A percentile compares a stretch with the other conserved stretches of the same genome.
Evolutionary conservation across 1,284 basidiomycete species (phyloP).

Genomic region (Acaromyces ingoldii): DNA sequence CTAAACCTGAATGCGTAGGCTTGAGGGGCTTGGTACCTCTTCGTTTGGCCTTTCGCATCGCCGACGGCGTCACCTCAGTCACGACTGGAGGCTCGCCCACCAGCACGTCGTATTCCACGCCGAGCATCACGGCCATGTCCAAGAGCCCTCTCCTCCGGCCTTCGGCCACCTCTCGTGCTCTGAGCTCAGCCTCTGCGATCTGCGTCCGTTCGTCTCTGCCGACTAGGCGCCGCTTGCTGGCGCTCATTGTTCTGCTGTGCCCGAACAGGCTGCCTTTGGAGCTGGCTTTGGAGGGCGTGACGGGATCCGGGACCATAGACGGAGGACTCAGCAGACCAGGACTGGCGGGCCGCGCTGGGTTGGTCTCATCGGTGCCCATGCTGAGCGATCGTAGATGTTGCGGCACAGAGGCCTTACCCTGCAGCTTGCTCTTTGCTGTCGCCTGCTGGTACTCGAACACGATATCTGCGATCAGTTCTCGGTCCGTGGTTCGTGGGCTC

Average conservation of each 20-base stretch:
- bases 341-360: background rate
- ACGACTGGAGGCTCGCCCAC: slow-evolving; percentile 20
- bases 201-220: slow-evolving; percentile 31
- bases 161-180: slow-evolving; percentile 36
- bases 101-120: slow-evolving; percentile 27
- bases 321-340: background rate
- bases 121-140: slow-evolving; percentile 36
- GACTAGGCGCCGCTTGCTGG: slow-evolving; percentile 18
- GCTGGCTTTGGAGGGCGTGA: background rate
- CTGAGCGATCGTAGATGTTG: background rate
- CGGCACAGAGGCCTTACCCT: no score
- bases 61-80: background rate
- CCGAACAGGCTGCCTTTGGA: background rate
- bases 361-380: background rate
- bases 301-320: background rate
- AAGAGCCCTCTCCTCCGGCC: slow-evolving; percentile 27
- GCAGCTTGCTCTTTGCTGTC: background rate
- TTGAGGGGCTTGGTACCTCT: slow-evolving; percentile 11
- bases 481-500: background rate
- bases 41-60: background rate
- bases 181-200: slow-evolving; percentile 34
- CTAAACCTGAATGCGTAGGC: slow-evolving; percentile 17
- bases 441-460: slow-evolving; percentile 36
- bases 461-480: slow-evolving; percentile 34
- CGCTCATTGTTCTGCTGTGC: background rate